These are phyloP conservation scores for Marsdenia floribunda DNA, from an alignment of 257 asterid genomes.

Conservation along the genomic window DNA sequence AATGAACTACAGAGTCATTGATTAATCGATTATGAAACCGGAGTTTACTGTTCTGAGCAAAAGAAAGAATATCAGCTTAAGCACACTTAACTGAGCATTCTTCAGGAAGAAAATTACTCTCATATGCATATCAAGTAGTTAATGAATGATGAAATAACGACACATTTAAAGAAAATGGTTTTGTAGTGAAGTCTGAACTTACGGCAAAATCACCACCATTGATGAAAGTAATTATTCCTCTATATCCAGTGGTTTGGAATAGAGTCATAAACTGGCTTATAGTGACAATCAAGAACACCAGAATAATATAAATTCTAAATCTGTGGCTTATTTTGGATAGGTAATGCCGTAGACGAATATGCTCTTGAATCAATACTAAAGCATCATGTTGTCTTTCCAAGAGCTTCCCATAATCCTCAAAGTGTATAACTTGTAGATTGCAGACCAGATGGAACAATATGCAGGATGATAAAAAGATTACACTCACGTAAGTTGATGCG, in stretches of 20 bases:
- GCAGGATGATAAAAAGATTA: conserved; percentile 51
- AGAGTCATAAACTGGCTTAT: conserved; percentile 63
- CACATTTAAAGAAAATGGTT: background rate
- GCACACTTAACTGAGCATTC: background rate
- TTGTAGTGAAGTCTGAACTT: conserved; percentile 33
- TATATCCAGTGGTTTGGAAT: conserved; percentile 60
- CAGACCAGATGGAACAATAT: conserved; percentile 67
- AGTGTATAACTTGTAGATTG: conserved; percentile 74
- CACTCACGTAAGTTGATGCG: conserved; percentile 59
- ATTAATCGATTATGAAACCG: background rate
- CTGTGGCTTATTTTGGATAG: conserved; percentile 91
- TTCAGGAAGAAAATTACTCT: background rate
- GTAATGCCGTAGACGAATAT: conserved; percentile 52
- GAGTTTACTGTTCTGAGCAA: background rate
- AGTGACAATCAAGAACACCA: conserved; percentile 65
- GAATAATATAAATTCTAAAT: conserved; percentile 70
- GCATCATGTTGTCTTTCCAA: conserved; percentile 62
- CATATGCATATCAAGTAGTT: background rate
- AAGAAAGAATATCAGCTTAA: background rate
- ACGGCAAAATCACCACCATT: conserved; percentile 93
- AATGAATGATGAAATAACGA: background rate
- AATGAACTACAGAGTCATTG: background rate
- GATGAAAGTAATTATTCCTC: conserved; percentile 50
- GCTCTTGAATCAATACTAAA: conserved; percentile 57
- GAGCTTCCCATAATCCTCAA: conserved; percentile 73